phyloP scores from a whole-genome alignment of 169 alveolate genomes.

The Cryptosporidium xiaoi region DNA sequence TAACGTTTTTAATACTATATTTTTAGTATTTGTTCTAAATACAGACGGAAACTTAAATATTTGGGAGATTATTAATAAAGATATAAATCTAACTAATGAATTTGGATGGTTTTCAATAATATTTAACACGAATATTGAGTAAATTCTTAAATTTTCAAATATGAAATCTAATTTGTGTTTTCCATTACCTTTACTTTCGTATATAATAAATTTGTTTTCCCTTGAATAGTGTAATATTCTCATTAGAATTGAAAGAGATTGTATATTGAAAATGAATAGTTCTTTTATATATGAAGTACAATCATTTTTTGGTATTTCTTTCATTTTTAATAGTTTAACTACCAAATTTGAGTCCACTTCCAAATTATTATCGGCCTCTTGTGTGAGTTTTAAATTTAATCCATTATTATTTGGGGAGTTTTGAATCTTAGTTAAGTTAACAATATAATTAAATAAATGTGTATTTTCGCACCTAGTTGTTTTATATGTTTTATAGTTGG shows the following conservation, averaged over 20 bases:
- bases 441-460: not conserved
- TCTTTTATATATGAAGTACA: constrained; percentile 12
- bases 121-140: constrained; percentile 27
- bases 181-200: constrained; percentile 7
- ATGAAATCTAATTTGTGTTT: constrained; percentile 32
- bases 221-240: constrained; percentile 49
- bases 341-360: not conserved
- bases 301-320: constrained; percentile 4
- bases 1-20: constrained; percentile 17
- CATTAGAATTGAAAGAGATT: constrained; percentile 29
- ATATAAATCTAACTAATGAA: constrained; percentile 32
- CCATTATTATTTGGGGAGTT: no score
- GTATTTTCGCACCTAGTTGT: constrained; percentile 19
- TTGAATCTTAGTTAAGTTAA: not conserved
- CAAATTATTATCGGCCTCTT: not conserved
- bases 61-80: constrained; percentile 35
- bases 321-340: not conserved
- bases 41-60: constrained; percentile 57
- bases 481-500: constrained; percentile 1
- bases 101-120: constrained; percentile 43
- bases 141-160: constrained; percentile 24
- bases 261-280: constrained; percentile 29
- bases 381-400: no score
- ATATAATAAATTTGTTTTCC: constrained; percentile 25
- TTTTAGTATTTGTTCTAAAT: constrained; percentile 48